These are phyloP conservation scores for Clarkia xantiana DNA, from an alignment of 345 rosid species.

Conservation along the genomic window DNA sequence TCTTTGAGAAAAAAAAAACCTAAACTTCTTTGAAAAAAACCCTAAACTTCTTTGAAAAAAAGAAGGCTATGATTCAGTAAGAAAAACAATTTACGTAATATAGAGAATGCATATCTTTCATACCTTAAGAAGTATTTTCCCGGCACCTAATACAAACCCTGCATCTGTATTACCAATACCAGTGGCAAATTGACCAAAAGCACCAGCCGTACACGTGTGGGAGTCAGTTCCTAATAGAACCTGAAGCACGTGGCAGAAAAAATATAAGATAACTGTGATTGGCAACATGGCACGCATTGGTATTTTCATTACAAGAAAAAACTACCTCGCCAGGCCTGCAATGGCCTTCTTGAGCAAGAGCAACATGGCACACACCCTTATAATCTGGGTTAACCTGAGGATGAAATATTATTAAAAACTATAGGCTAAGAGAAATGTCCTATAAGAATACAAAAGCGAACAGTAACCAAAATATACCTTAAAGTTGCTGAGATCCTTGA, in stretches of 20 bases:
- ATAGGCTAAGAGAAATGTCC: too few relatives aligned
- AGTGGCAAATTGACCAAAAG: conserved; percentile 96
- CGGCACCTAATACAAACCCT: conserved; percentile 85
- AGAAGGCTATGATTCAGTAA: background rate
- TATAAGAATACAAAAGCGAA: too few relatives aligned
- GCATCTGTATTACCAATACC: conserved; percentile 99
- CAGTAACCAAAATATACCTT: conserved; percentile 28
- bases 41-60: background rate
- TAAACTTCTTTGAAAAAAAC: too few relatives aligned
- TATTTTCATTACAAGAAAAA: background rate
- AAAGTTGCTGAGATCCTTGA: conserved; percentile 71
- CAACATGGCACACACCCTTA: conserved; percentile 96
- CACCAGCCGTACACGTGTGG: conserved; percentile 97
- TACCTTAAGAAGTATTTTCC: conserved; percentile 92
- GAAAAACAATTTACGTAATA: background rate
- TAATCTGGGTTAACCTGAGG: conserved; percentile 88
- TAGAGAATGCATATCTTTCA: conserved; percentile 6
- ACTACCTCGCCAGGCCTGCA: conserved; percentile 97
- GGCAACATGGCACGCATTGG: too few relatives aligned
- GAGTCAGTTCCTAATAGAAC: conserved; percentile 92
- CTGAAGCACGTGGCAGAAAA: conserved; percentile 18
- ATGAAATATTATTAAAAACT: conserved; percentile 1
- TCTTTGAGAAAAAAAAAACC: too few relatives aligned
- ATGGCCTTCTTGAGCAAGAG: conserved; percentile 99
- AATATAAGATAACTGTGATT: background rate